Conservation (phyloP, 2,329 filamentous ascomycete species). For the Drechmeria coniospora region DNA sequence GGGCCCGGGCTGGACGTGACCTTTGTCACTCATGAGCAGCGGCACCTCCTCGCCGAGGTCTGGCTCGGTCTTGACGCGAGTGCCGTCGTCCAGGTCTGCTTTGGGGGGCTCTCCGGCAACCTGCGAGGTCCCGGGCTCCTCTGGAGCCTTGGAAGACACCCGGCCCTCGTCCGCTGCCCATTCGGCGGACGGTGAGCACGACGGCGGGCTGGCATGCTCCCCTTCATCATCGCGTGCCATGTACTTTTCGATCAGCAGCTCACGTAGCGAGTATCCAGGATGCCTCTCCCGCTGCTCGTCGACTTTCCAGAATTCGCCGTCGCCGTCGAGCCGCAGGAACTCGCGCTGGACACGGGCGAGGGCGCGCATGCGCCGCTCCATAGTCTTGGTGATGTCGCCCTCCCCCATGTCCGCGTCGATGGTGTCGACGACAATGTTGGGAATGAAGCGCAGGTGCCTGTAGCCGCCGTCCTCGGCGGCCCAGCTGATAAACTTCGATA, state of each 20-base stretch:
- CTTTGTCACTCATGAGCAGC: no score
- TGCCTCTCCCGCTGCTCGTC: conserved; percentile 5
- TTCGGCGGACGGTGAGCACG: no score
- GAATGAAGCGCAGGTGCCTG: conserved; percentile 16
- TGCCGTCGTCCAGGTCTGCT: no score
- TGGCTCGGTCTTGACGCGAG: no score
- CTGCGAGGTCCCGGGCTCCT: no score
- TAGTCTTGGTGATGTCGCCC: conserved; percentile 16
- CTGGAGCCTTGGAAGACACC: no score
- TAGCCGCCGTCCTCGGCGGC: conserved; percentile 25
- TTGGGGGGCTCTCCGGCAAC: no score
- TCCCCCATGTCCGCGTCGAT: conserved; percentile 16
- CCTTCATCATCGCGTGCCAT: conserved; percentile 1
- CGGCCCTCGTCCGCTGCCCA: no score
- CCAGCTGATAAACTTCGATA: conserved; percentile 23
- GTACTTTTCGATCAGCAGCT: conserved; percentile 4
- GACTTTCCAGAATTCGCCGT: conserved; percentile 16
- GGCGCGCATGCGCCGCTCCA: conserved; percentile 19
- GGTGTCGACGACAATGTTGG: conserved; percentile 23
- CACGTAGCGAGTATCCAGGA: neutral
- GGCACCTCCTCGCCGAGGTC: no score
- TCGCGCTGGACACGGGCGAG: conserved; percentile 21
- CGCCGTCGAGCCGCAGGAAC: conserved; percentile 14
- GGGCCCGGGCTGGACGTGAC: neutral
- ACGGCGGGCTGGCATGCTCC: no score